These are phyloP conservation scores for Hemisphaericaspora xylanilytica DNA, from an alignment of 1,139 yeast genomes.

Conservation along the genomic window DNA sequence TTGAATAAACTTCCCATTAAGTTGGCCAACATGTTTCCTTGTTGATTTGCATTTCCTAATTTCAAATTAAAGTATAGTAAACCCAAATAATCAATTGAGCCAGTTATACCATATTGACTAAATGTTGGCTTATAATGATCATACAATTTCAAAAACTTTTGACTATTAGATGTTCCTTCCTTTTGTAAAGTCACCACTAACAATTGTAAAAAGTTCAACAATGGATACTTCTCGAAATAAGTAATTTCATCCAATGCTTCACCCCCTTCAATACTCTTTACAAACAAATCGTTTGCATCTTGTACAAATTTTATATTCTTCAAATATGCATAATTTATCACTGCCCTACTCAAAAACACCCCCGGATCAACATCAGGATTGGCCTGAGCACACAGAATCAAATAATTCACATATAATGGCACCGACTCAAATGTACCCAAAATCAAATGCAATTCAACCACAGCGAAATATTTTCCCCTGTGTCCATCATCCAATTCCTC, in stretches of 20 bases:
- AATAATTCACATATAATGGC: constrained; percentile 48
- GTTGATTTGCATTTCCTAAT: constrained; percentile 55
- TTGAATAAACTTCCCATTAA: constrained; percentile 79
- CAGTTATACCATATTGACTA: constrained; percentile 28
- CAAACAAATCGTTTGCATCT: constrained; percentile 41
- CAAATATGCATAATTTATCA: constrained; percentile 66
- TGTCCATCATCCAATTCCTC: constrained; percentile 24
- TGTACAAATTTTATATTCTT: constrained; percentile 60
- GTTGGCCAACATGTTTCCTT: constrained; percentile 71
- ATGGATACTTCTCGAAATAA: constrained; percentile 26
- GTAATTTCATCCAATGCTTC: constrained; percentile 15
- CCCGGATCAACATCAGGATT: constrained; percentile 43
- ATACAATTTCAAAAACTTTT: constrained; percentile 54
- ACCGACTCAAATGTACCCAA: constrained; percentile 67
- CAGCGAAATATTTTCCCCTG: constrained; percentile 34
- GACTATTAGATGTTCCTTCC: constrained; percentile 43
- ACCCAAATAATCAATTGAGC: constrained; percentile 50
- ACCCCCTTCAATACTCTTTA: constrained; percentile 20
- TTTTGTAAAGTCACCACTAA: constrained; percentile 62
- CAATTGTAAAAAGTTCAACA: constrained; percentile 70
- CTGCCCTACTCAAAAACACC: constrained; percentile 56
- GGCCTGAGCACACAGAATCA: constrained; percentile 41
- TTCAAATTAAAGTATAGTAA: constrained; percentile 38
- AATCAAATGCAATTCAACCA: constrained; percentile 57
- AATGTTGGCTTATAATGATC: constrained; percentile 35